Conservation (phyloP, 257 asterid species). For the Craterostigma plantagineum region DNA sequence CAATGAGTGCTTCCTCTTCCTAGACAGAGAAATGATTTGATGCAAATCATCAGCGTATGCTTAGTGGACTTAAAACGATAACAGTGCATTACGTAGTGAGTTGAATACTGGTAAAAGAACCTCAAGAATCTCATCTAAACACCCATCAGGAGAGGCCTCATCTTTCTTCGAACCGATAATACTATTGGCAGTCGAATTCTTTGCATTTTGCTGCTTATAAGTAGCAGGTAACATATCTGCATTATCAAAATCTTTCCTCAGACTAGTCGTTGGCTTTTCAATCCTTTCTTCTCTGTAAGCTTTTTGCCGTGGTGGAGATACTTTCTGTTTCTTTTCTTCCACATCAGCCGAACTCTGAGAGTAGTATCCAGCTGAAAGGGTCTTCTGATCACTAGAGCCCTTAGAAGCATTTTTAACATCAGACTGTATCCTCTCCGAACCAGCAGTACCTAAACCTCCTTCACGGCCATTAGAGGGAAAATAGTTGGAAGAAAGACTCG, state of each 20-base stretch:
- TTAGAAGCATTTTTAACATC: slow-evolving; percentile 23
- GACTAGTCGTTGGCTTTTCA: slow-evolving; percentile 35
- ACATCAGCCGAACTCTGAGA: slow-evolving; percentile 34
- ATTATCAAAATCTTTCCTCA: slow-evolving; percentile 30
- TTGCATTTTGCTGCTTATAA: slow-evolving; percentile 29
- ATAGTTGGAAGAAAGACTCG: slow-evolving; percentile 27
- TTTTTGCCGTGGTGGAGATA: slow-evolving; percentile 59
- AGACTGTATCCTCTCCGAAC: too few species aligned
- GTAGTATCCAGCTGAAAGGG: slow-evolving; percentile 16
- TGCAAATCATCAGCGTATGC: background rate
- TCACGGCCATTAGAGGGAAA: slow-evolving; percentile 41
- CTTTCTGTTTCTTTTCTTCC: slow-evolving; percentile 62
- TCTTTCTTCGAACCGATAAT: too few species aligned
- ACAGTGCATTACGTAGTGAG: too few species aligned
- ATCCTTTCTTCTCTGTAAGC: slow-evolving; percentile 46
- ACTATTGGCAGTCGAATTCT: too few species aligned
- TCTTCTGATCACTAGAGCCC: slow-evolving; percentile 38
- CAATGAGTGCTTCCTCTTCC: slow-evolving; percentile 93
- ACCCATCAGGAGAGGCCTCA: slow-evolving; percentile 45
- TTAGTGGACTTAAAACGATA: background rate
- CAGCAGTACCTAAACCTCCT: too few species aligned
- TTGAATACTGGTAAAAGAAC: slow-evolving; percentile 17
- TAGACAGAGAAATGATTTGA: slow-evolving; percentile 14
- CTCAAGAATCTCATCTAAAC: slow-evolving; percentile 82
- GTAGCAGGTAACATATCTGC: slow-evolving; percentile 26